Conservation (phyloP, 306 rosid genomes). For the Carpinus fangiana region DNA sequence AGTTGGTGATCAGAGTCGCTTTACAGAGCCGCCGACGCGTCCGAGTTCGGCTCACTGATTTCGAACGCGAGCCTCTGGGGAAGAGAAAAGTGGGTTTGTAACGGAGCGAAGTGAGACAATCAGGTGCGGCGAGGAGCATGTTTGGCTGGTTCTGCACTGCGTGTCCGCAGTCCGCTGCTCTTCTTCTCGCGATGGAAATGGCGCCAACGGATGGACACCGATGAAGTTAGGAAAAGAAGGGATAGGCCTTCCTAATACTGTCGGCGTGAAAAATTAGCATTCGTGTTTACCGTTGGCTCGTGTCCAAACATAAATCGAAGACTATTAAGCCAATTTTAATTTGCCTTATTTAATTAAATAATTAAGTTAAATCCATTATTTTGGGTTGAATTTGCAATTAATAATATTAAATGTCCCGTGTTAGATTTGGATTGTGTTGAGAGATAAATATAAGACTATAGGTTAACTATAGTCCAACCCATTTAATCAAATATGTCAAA, state of each 20-base stretch:
- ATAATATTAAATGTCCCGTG: no score
- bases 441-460: no score
- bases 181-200: neutral
- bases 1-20: conserved; percentile 53
- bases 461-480: no score
- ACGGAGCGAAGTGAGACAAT: conserved; percentile 27
- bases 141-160: neutral
- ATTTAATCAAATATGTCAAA: no score
- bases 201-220: conserved; percentile 2
- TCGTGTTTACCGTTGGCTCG: no score
- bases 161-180: neutral
- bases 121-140: conserved; percentile 31
- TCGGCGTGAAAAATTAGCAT: no score
- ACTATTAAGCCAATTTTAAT: no score
- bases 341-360: no score
- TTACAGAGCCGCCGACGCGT: conserved; percentile 33
- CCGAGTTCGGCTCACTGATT: conserved; percentile 29
- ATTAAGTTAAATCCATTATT: no score
- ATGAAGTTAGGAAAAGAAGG: neutral
- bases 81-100: conserved; percentile 4
- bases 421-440: no score
- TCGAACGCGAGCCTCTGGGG: conserved; percentile 10
- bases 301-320: no score
- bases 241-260: neutral
- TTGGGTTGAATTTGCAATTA: no score